Evolutionary conservation across 179 eudicot genomes (phyloP), one percentile per base, ranked within the genome.

Genomic region (Pouteria campechiana): DNA sequence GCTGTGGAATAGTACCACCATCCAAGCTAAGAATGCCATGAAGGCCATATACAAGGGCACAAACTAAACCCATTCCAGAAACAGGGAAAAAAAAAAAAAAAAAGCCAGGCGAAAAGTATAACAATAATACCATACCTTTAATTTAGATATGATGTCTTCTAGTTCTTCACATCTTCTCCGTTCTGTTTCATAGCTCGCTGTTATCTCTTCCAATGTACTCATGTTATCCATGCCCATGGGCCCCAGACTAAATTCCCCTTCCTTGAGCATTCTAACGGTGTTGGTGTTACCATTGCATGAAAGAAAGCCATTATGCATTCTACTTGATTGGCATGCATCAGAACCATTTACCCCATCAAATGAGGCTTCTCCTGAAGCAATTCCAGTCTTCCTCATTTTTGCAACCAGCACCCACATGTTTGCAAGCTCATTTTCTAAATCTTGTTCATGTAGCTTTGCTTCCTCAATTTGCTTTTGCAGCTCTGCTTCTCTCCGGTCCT

Each of bases 351-450:
- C 17, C 20, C 37, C 55, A 6, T 30, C 30, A 32, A 20, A 24
- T 25, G 41, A 29, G 7, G 1, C 20, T 18, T 20, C 43, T 31
- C 45, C 61, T 44, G 31, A 41, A 44, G 13, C 12, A 16, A 9
- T 15, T 20, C 34, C 51, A 22, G 64, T 31, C 35, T 67, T 57
- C 45, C 55, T 52, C 58, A 65, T 23, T 35, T 60, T 37, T 48
- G 72, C 67, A 47, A 60, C 50, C 14, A 65, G 51, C 41, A 53
- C 64, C 76, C 76, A 70, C 72, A 55, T 65, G 20, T 65, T 57
- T 7, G 76, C 68, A 9, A 70, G 62, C 32, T 64, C 72, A 38
- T 49, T 61, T 48, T 65, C 68, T 32, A 70, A 22, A 43, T 55
- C 47, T 25, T 54, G 57, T 36, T 70, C 76, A 14, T 35, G 61